phyloP scores from a whole-genome alignment of 768 basidiomycete species.

The Tulasnella sp. region DNA sequence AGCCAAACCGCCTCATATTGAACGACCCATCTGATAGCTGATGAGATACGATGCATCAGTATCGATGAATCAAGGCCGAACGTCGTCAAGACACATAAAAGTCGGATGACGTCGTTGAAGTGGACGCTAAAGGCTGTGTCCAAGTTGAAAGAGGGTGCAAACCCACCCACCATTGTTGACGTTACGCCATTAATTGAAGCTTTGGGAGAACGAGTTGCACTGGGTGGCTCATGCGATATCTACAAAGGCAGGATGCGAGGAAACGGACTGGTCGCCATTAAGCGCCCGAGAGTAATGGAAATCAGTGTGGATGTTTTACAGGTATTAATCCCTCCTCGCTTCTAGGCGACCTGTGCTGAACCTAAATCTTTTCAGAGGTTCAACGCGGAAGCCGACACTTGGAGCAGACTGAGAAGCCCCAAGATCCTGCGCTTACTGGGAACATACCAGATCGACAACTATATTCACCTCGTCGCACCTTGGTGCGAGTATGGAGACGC shows the following conservation, averaged over 20 bases:
- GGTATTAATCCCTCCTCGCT: background rate
- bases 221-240: constrained; percentile 5
- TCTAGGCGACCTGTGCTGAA: background rate
- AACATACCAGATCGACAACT: constrained; percentile 2
- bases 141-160: background rate
- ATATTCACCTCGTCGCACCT: constrained; percentile 3
- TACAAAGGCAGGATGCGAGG: constrained; percentile 8
- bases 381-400: constrained; percentile 3
- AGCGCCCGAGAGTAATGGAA: constrained; percentile 6
- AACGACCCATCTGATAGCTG: background rate
- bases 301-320: background rate
- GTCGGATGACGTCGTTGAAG: background rate
- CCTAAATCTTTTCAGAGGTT: background rate
- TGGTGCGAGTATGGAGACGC: background rate
- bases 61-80: background rate
- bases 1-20: background rate
- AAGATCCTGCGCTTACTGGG: constrained; percentile 4
- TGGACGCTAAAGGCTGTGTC: background rate
- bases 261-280: background rate
- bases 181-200: background rate
- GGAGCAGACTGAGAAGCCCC: background rate
- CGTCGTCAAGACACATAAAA: background rate
- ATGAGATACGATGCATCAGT: background rate
- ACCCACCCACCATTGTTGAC: constrained; percentile 1
- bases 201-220: background rate